A percentile compares a stretch with the other conserved stretches of the same genome.
These are phyloP conservation scores for Coemansia sp. DNA, from an alignment of 192 early-diverging fungal genomes.

Conservation along the genomic window DNA sequence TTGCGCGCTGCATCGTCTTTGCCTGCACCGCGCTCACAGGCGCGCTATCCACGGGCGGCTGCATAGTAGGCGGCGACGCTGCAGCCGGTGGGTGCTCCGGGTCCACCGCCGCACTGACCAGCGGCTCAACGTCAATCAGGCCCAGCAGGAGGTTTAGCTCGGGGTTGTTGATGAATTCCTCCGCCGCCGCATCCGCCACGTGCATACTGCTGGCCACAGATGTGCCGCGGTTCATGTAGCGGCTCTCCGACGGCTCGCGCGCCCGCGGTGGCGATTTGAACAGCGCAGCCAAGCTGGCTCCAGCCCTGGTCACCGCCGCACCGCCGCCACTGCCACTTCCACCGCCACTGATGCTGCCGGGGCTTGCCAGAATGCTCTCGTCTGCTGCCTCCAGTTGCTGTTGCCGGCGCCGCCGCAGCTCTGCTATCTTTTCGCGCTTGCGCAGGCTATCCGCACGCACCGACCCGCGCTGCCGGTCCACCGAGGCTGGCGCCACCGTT, in stretches of 20 bases:
- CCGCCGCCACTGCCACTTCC: neutral
- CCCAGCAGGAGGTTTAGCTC: slow-evolving; percentile 34
- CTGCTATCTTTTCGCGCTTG: slow-evolving; percentile 36
- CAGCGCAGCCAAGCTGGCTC: neutral
- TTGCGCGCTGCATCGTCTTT: neutral
- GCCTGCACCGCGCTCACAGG: slow-evolving; percentile 1
- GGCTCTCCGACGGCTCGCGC: neutral
- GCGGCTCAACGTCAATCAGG: slow-evolving; percentile 13
- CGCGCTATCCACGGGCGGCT: neutral
- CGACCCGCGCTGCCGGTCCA: neutral
- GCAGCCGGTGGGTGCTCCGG: neutral
- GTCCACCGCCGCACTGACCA: neutral
- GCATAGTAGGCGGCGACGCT: neutral
- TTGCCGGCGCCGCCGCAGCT: slow-evolving; percentile 27
- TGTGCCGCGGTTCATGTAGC: neutral
- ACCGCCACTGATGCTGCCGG: neutral
- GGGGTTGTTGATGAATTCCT: slow-evolving; percentile 31
- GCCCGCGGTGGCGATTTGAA: neutral
- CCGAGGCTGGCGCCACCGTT: neutral
- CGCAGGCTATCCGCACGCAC: slow-evolving; percentile 24
- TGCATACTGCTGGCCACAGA: neutral
- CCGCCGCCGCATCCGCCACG: slow-evolving; percentile 7
- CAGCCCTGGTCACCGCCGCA: neutral
- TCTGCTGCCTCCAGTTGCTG: neutral
- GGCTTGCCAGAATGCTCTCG: neutral